Evolutionary conservation across 495 filamentous ascomycete species (phyloP).

Genomic region (Podospora didyma): DNA sequence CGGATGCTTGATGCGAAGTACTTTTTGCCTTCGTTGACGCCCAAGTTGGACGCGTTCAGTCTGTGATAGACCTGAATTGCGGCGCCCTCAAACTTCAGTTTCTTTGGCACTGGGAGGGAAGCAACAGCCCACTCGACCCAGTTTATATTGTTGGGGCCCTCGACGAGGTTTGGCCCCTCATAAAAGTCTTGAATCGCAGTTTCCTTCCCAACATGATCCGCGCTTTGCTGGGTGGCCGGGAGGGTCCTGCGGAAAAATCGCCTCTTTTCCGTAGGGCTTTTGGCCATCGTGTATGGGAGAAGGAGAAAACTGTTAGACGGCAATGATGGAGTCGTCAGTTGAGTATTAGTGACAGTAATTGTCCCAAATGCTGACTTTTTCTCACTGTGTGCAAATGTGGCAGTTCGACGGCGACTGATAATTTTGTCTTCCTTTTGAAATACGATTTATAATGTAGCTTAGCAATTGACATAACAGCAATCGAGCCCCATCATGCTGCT

Average conservation of each 20-base stretch:
- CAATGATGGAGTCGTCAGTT: too few species aligned
- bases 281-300: neutral
- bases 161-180: conserved; percentile 1
- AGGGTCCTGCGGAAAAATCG: conserved; percentile 4
- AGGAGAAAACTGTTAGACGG: neutral
- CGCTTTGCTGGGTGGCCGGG: neutral
- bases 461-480: too few species aligned
- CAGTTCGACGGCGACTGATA: too few species aligned
- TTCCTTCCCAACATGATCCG: conserved; percentile 4
- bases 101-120: conserved; percentile 8
- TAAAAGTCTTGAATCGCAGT: conserved; percentile 4
- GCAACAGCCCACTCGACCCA: conserved; percentile 9
- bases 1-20: conserved; percentile 8
- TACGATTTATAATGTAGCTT: too few species aligned
- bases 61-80: conserved; percentile 6
- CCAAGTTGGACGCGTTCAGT: neutral
- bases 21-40: neutral
- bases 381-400: too few species aligned
- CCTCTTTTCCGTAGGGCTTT: neutral
- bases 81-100: conserved; percentile 7
- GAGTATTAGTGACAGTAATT: too few species aligned
- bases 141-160: neutral
- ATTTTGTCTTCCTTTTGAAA: too few species aligned
- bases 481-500: too few species aligned
- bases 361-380: neutral